Conservation (phyloP, 2,329 filamentous ascomycete species). For the Colletotrichum eremochloae region DNA sequence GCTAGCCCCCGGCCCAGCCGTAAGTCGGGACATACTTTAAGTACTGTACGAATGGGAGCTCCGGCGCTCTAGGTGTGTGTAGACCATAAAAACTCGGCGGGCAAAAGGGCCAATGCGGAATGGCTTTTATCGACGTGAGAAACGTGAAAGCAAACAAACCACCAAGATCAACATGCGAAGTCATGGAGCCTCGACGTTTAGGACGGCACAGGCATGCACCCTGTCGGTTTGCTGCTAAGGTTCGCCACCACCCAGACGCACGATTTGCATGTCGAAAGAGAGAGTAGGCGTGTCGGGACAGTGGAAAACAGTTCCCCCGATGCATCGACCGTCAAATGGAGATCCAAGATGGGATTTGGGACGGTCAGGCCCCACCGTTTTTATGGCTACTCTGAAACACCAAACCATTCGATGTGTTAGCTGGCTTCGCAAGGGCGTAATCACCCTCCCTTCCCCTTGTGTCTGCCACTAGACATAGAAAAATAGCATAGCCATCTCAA, state of each 20-base stretch:
- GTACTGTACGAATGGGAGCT: conserved; percentile 6
- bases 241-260: conserved; percentile 12
- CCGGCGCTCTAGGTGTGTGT: background rate
- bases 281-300: conserved; percentile 2
- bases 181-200: background rate
- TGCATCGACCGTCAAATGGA: background rate
- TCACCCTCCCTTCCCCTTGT: background rate
- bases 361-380: conserved; percentile 19
- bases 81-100: background rate
- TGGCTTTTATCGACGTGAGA: background rate
- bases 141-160: conserved; percentile 19
- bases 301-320: background rate
- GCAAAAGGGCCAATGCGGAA: background rate
- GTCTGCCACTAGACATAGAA: background rate
- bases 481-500: conserved; percentile 10
- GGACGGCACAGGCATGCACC: background rate
- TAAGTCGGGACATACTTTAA: background rate
- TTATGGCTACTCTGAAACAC: conserved; percentile 32
- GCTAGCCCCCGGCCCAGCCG: conserved; percentile 12
- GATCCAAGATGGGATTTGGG: conserved; percentile 17
- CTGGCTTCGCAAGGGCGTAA: conserved; percentile 34
- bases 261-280: conserved; percentile 9
- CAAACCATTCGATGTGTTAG: conserved; percentile 21
- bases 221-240: background rate
- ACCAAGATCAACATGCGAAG: background rate